Percentiles rank a stretch among this genome's conserved stretches.
Conservation (phyloP, 495 filamentous ascomycete species). For the Delitschia confertaspora region DNA sequence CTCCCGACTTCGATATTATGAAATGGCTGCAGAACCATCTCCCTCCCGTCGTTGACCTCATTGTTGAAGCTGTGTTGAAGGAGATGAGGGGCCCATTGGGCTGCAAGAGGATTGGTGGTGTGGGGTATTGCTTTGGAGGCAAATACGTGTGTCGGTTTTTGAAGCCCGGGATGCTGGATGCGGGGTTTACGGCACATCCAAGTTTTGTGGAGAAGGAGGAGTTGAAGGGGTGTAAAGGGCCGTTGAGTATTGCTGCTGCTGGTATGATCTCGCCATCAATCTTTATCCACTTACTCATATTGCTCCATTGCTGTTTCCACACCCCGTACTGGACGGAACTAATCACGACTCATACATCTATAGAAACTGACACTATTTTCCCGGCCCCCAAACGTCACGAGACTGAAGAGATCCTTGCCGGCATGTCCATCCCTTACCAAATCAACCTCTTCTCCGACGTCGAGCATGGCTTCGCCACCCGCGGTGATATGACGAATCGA, state of each 20-base stretch:
- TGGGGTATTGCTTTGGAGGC: conserved; percentile 74
- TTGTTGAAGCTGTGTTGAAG: conserved; percentile 52
- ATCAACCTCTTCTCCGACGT: conserved; percentile 73
- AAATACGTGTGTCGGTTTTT: conserved; percentile 46
- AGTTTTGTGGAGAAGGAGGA: conserved; percentile 70
- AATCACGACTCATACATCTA: background rate
- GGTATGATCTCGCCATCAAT: conserved; percentile 36
- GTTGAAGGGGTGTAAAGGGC: conserved; percentile 58
- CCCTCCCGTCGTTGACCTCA: conserved; percentile 59
- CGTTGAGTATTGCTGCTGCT: conserved; percentile 67
- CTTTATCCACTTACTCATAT: too few species aligned
- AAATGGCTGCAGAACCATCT: conserved; percentile 44
- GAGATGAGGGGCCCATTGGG: conserved; percentile 49
- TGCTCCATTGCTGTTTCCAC: background rate
- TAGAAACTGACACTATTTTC: conserved; percentile 74
- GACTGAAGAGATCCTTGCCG: conserved; percentile 51
- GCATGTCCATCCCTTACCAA: conserved; percentile 62
- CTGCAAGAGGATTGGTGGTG: conserved; percentile 58
- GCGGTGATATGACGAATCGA: conserved; percentile 53
- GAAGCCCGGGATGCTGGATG: conserved; percentile 43
- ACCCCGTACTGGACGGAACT: too few species aligned
- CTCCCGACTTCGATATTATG: conserved; percentile 49
- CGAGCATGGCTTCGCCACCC: conserved; percentile 70
- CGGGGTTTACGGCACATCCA: conserved; percentile 69
- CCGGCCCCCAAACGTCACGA: conserved; percentile 60